Percentiles rank a stretch among this genome's conserved stretches.
phyloP scores from a whole-genome alignment of 495 filamentous ascomycete genomes.

The Platismatia glauca region DNA sequence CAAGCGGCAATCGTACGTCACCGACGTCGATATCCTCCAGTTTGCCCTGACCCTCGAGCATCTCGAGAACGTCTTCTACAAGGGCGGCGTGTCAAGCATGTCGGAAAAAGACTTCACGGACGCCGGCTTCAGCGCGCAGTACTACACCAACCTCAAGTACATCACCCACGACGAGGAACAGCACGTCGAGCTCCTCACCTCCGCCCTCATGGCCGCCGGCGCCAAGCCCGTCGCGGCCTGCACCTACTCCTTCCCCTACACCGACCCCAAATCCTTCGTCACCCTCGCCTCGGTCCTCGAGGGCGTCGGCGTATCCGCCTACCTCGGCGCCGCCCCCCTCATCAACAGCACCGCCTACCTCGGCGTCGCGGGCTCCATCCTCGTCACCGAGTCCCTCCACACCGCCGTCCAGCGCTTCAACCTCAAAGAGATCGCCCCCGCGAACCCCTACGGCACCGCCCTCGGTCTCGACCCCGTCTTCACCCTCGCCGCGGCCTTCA shows the following conservation, averaged over 20 bases:
- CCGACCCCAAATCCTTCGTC: conserved; percentile 37
- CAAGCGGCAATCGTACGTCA: conserved; percentile 7
- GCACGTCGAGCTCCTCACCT: conserved; percentile 47
- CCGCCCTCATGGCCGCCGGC: conserved; percentile 37
- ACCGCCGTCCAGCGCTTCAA: conserved; percentile 44
- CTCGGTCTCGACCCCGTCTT: conserved; percentile 47
- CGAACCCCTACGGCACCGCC: conserved; percentile 47
- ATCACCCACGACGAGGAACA: conserved; percentile 44
- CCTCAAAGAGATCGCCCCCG: conserved; percentile 37
- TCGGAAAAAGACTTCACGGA: conserved; percentile 38
- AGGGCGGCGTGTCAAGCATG: conserved; percentile 45
- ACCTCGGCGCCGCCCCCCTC: conserved; percentile 48
- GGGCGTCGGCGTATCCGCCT: conserved; percentile 45
- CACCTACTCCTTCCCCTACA: conserved; percentile 47
- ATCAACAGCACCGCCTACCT: conserved; percentile 43
- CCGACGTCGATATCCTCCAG: conserved; percentile 17
- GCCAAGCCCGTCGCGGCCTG: conserved; percentile 40
- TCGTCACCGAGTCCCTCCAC: conserved; percentile 53
- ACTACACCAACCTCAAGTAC: conserved; percentile 42
- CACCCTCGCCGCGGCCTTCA: conserved; percentile 50
- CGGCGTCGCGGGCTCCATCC: conserved; percentile 49
- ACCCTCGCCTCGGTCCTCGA: conserved; percentile 46
- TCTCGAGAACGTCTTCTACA: conserved; percentile 38
- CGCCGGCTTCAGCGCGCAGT: conserved; percentile 39
- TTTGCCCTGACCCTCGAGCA: conserved; percentile 27